Evolutionary conservation across 148 eudicot species (phyloP).

Genomic region (Chenopodium suecicum): DNA sequence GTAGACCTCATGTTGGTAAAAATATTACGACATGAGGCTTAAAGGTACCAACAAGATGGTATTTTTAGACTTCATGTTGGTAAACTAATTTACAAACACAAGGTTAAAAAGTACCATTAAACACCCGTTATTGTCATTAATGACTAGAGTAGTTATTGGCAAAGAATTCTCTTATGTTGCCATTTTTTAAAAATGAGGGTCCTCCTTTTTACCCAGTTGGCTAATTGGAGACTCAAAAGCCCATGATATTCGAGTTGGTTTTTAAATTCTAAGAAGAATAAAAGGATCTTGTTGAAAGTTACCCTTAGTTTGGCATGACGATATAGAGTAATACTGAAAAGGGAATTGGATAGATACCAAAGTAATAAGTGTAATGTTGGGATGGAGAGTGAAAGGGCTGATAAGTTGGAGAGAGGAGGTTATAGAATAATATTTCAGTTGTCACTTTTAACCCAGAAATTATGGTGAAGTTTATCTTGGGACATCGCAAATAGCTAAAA

Average conservation of each 20-base stretch:
- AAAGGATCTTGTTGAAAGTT: not conserved
- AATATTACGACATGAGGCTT: too few species aligned
- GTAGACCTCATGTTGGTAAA: too few species aligned
- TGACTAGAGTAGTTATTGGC: too few species aligned
- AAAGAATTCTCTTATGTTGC: not conserved
- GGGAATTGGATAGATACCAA: not conserved
- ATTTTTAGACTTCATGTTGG: too few species aligned
- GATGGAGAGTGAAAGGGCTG: not conserved
- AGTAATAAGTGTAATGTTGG: not conserved
- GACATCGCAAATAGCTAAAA: not conserved
- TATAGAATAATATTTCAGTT: not conserved
- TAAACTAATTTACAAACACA: too few species aligned
- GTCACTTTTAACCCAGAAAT: not conserved
- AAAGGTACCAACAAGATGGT: too few species aligned
- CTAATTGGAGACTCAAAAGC: too few species aligned
- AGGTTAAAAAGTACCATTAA: too few species aligned
- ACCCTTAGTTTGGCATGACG: not conserved
- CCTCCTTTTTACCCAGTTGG: not conserved
- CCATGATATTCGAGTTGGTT: not conserved
- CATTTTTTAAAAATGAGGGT: not conserved
- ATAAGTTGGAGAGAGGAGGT: not conserved
- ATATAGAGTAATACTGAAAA: not conserved
- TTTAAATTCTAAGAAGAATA: too few species aligned
- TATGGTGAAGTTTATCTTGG: not conserved
- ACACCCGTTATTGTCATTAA: too few species aligned